A percentile compares a stretch with the other conserved stretches of the same genome.
phyloP scores from a whole-genome alignment of 1,139 yeast species.

The Nakaseomyces nivariensis region DNA sequence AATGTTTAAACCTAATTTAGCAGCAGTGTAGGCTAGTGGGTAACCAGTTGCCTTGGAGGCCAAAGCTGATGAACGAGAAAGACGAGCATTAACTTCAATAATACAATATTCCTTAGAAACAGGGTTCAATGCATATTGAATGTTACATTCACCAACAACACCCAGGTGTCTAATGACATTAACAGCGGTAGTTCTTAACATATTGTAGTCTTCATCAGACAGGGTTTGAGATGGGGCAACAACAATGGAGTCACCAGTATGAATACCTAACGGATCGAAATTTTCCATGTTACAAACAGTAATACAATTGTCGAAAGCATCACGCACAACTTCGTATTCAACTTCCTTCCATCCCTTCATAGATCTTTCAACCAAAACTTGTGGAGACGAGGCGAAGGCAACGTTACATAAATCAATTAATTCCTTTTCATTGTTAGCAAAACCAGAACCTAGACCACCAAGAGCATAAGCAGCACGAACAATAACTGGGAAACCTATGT shows the following conservation, averaged over 20 bases:
- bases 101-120: conserved; percentile 90
- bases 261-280: conserved; percentile 97
- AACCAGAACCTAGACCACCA: conserved; percentile 98
- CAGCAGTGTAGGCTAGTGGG: conserved; percentile 97
- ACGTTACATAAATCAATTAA: conserved; percentile 75
- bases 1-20: conserved; percentile 88
- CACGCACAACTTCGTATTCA: conserved; percentile 98
- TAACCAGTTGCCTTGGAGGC: conserved; percentile 99
- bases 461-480: conserved; percentile 96
- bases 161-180: conserved; percentile 96
- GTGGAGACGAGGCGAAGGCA: conserved; percentile 94
- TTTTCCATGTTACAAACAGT: conserved; percentile 99
- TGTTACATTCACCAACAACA: conserved; percentile 98
- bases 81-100: conserved; percentile 95
- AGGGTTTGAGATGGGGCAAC: conserved; percentile 98
- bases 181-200: conserved; percentile 96
- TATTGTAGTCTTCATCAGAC: conserved; percentile 94
- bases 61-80: conserved; percentile 94
- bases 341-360: conserved; percentile 99
- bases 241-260: conserved; percentile 97
- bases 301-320: conserved; percentile 93
- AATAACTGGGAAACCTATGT: conserved; percentile 90
- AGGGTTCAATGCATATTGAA: conserved; percentile 95
- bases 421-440: conserved; percentile 84
- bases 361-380: conserved; percentile 87